phyloP scores from a whole-genome alignment of 208 protist genomes.

The Trypanosomatidae sp. region DNA sequence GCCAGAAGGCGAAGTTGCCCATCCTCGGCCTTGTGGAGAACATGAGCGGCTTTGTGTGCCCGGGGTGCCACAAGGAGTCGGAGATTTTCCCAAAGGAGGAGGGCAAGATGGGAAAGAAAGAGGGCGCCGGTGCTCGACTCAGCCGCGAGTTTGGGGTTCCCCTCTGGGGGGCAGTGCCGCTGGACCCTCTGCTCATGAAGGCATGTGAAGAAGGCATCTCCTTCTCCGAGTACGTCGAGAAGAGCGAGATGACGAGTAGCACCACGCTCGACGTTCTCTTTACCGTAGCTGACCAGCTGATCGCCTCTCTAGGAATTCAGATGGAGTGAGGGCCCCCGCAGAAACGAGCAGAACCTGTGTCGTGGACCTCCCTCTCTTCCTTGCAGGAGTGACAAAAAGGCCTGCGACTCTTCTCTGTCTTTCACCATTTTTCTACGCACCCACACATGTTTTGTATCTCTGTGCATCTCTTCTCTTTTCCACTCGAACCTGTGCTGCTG shows the following conservation, averaged over 20 bases:
- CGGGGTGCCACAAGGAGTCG: slow-evolving; percentile 92
- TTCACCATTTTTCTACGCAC: background rate
- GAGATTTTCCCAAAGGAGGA: slow-evolving; percentile 88
- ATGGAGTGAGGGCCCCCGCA: slow-evolving; percentile 3
- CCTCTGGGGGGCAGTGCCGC: slow-evolving; percentile 83
- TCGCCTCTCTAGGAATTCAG: slow-evolving; percentile 37
- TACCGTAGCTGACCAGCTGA: slow-evolving; percentile 42
- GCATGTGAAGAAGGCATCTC: slow-evolving; percentile 88
- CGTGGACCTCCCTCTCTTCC: background rate
- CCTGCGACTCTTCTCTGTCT: background rate
- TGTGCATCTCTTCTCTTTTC: background rate
- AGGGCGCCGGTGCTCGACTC: slow-evolving; percentile 76
- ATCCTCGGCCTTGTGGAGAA: slow-evolving; percentile 99
- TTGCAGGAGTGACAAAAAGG: background rate
- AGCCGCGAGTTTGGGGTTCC: slow-evolving; percentile 83
- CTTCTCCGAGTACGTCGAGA: slow-evolving; percentile 47
- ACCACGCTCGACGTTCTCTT: slow-evolving; percentile 53
- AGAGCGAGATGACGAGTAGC: slow-evolving; percentile 25
- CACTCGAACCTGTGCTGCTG: background rate
- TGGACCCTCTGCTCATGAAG: slow-evolving; percentile 92
- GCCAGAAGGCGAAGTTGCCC: slow-evolving; percentile 95
- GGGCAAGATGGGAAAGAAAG: slow-evolving; percentile 25
- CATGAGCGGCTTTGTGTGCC: slow-evolving; percentile 98
- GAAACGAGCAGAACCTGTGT: background rate
- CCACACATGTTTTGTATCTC: background rate